These are phyloP conservation scores for Phytophthora nicotianae DNA, from an alignment of 352 stramenopile genomes.

Conservation along the genomic window DNA sequence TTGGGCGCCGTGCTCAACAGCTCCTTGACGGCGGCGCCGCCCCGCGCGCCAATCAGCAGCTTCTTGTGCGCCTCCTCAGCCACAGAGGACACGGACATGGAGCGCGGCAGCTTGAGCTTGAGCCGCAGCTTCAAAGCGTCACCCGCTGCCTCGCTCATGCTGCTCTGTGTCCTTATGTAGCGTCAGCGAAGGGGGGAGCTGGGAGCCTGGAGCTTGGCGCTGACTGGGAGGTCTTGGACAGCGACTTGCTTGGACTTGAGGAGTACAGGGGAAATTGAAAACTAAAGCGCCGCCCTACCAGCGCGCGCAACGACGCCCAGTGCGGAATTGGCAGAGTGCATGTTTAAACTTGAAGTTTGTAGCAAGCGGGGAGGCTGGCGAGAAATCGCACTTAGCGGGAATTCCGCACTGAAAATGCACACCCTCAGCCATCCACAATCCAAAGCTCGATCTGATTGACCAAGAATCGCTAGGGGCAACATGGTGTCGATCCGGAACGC, in stretches of 20 bases:
- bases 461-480: conserved; percentile 19
- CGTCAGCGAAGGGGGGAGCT: conserved; percentile 3
- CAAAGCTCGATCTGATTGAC: conserved; percentile 21
- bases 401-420: conserved; percentile 27
- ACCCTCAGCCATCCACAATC: conserved; percentile 34
- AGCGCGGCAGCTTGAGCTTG: conserved; percentile 67
- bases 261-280: conserved; percentile 39
- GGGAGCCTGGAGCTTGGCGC: conserved; percentile 14
- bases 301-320: conserved; percentile 14
- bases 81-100: conserved; percentile 27
- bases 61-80: conserved; percentile 40
- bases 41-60: conserved; percentile 71
- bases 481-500: conserved; percentile 97
- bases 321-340: conserved; percentile 35
- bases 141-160: conserved; percentile 48
- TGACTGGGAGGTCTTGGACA: background rate
- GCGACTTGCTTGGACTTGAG: conserved; percentile 28
- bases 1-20: conserved; percentile 84
- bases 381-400: conserved; percentile 26
- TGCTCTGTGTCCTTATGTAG: conserved; percentile 10
- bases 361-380: background rate
- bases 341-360: conserved; percentile 37
- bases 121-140: conserved; percentile 46
- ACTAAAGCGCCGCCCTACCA: conserved; percentile 20
- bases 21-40: conserved; percentile 79